phyloP scores from a whole-genome alignment of 2,329 filamentous ascomycete genomes.

The Fusarium sp. region DNA sequence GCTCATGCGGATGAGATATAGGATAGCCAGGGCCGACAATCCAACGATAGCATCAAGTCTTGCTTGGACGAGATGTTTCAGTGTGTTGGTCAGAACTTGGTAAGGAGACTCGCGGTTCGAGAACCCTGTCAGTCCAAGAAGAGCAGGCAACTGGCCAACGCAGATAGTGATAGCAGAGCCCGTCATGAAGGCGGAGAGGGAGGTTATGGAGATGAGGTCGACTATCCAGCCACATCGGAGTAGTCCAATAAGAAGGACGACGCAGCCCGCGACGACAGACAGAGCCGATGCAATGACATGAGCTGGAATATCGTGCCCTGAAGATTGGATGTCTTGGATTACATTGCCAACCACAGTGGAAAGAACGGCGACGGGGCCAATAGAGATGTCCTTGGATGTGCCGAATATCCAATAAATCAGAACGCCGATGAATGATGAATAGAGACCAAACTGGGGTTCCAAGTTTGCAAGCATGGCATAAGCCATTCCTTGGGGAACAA shows the following conservation, averaged over 20 bases:
- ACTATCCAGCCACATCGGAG: constrained; percentile 88
- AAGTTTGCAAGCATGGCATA: constrained; percentile 88
- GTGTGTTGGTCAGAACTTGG: constrained; percentile 81
- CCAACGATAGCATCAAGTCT: constrained; percentile 88
- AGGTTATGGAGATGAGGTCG: constrained; percentile 89
- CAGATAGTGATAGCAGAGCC: constrained; percentile 92
- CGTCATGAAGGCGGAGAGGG: constrained; percentile 96
- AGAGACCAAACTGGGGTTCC: constrained; percentile 82
- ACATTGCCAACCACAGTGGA: constrained; percentile 90
- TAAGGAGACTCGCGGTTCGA: constrained; percentile 84
- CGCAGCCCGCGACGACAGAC: constrained; percentile 79
- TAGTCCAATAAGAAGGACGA: constrained; percentile 83
- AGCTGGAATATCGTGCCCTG: constrained; percentile 66
- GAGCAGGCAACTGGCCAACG: constrained; percentile 80
- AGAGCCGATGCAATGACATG: constrained; percentile 82
- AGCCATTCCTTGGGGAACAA: constrained; percentile 97
- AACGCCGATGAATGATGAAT: constrained; percentile 94
- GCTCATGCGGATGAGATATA: constrained; percentile 78
- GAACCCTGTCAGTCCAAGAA: constrained; percentile 83
- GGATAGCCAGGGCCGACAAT: constrained; percentile 79
- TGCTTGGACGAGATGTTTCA: constrained; percentile 75
- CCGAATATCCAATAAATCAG: constrained; percentile 98
- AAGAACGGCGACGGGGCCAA: constrained; percentile 95
- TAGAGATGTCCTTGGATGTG: constrained; percentile 98
- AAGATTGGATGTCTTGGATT: constrained; percentile 69